Evolutionary conservation across 2,329 filamentous ascomycete genomes (phyloP).

Genomic region (Ophiocordyceps camponoti-floridani): DNA sequence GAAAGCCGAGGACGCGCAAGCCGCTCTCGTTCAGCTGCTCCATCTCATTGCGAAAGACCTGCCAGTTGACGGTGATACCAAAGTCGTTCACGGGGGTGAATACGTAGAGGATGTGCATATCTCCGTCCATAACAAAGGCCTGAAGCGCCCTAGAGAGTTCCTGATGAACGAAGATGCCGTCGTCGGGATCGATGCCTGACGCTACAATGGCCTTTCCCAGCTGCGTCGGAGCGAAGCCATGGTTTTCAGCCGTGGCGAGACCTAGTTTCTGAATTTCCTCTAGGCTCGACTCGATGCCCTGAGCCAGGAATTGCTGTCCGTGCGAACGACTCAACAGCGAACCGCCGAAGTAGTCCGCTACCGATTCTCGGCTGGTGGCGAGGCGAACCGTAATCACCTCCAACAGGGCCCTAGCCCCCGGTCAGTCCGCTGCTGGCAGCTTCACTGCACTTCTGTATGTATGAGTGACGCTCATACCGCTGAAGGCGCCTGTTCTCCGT

Average conservation of each 20-base stretch:
- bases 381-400: slow-evolving; percentile 53
- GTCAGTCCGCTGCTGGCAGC: neutral
- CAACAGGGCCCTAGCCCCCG: slow-evolving; percentile 38
- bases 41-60: slow-evolving; percentile 52
- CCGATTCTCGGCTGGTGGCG: slow-evolving; percentile 43
- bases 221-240: slow-evolving; percentile 40
- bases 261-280: slow-evolving; percentile 34
- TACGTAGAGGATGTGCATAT: slow-evolving; percentile 63
- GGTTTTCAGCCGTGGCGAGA: slow-evolving; percentile 32
- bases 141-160: slow-evolving; percentile 49
- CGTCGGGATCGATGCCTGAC: slow-evolving; percentile 55
- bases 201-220: slow-evolving; percentile 55
- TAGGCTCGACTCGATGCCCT: slow-evolving; percentile 40
- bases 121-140: slow-evolving; percentile 64
- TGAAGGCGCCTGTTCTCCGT: slow-evolving; percentile 51
- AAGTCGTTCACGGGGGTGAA: slow-evolving; percentile 54
- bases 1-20: slow-evolving; percentile 45
- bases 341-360: slow-evolving; percentile 50
- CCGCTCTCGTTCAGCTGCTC: slow-evolving; percentile 54
- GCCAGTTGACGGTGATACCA: slow-evolving; percentile 46
- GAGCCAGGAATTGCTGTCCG: slow-evolving; percentile 26
- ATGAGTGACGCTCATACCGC: slow-evolving; percentile 21
- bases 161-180: slow-evolving; percentile 54
- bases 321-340: slow-evolving; percentile 47
- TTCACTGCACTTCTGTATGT: neutral